A percentile compares a stretch with the other conserved stretches of the same genome.
Conservation (phyloP, 805 yeast species). For the Metschnikowia lunata region DNA sequence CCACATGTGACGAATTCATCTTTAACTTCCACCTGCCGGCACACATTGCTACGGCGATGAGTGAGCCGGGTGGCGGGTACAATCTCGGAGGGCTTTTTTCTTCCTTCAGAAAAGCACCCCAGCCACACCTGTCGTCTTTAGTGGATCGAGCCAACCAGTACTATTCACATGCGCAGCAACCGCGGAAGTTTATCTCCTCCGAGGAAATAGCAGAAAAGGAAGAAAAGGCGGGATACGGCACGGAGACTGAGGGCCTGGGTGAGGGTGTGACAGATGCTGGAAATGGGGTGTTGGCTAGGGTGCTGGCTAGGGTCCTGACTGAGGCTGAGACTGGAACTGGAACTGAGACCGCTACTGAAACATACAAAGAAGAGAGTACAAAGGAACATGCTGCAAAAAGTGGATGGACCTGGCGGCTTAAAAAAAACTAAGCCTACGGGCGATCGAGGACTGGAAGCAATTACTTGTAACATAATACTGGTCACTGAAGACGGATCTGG, state of each 20-base stretch:
- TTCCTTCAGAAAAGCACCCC: conserved; percentile 15
- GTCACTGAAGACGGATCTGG: too few species aligned
- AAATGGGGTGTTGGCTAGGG: too few species aligned
- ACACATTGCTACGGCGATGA: conserved; percentile 29
- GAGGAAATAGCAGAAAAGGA: not conserved
- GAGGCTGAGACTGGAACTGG: too few species aligned
- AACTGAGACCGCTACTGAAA: too few species aligned
- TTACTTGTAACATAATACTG: too few species aligned
- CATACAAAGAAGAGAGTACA: not conserved
- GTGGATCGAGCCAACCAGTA: conserved; percentile 13
- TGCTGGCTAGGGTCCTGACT: too few species aligned
- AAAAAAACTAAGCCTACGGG: conserved; percentile 1
- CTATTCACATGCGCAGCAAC: conserved; percentile 15
- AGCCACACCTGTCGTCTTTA: not conserved
- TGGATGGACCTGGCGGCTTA: conserved; percentile 18
- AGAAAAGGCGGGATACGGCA: not conserved
- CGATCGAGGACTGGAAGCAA: not conserved
- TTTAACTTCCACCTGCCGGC: conserved; percentile 41
- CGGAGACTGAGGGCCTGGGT: not conserved
- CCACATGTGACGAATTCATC: conserved; percentile 40
- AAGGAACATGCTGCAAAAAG: conserved; percentile 1
- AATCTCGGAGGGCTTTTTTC: conserved; percentile 14
- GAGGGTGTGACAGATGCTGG: too few species aligned
- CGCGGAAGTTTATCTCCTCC: conserved; percentile 15
- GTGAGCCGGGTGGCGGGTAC: conserved; percentile 9